Evolutionary conservation across 768 basidiomycete species (phyloP).

Genomic region (Suillus variegatus): DNA sequence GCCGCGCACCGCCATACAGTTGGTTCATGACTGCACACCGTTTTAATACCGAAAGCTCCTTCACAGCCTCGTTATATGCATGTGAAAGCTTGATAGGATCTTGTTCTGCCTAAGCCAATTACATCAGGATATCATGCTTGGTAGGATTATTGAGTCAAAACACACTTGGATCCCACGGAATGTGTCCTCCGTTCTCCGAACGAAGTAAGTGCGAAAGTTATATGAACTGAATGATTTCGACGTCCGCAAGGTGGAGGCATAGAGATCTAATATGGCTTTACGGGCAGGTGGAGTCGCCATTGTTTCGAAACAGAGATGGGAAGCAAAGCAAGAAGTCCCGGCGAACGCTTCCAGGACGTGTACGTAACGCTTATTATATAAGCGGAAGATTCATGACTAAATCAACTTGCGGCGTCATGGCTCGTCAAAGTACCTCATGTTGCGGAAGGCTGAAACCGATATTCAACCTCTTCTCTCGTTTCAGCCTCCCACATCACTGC

Average conservation of each 20-base stretch:
- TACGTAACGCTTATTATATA: neutral
- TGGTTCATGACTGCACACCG: constrained; percentile 86
- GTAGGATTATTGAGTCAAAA: constrained; percentile 6
- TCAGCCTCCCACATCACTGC: too few species aligned
- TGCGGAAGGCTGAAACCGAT: too few species aligned
- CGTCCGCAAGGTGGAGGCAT: constrained; percentile 71
- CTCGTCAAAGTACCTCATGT: too few species aligned
- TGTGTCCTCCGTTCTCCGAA: constrained; percentile 64
- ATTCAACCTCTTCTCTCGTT: too few species aligned
- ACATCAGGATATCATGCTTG: neutral
- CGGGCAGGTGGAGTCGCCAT: constrained; percentile 60
- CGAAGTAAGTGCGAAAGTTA: constrained; percentile 91
- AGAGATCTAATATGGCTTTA: constrained; percentile 69
- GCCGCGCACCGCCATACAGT: constrained; percentile 82
- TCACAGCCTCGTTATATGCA: constrained; percentile 68
- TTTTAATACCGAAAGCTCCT: constrained; percentile 76
- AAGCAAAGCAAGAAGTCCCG: neutral
- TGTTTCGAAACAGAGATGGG: neutral
- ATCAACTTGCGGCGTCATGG: too few species aligned
- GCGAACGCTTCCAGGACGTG: neutral
- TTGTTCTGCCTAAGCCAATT: constrained; percentile 50
- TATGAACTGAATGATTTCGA: constrained; percentile 89
- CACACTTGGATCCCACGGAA: constrained; percentile 67
- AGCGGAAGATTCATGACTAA: neutral
- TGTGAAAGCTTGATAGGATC: constrained; percentile 57